Base-by-base conservation (phyloP, 2,329 filamentous ascomycete genomes). In the Huntiella decipiens region DNA sequence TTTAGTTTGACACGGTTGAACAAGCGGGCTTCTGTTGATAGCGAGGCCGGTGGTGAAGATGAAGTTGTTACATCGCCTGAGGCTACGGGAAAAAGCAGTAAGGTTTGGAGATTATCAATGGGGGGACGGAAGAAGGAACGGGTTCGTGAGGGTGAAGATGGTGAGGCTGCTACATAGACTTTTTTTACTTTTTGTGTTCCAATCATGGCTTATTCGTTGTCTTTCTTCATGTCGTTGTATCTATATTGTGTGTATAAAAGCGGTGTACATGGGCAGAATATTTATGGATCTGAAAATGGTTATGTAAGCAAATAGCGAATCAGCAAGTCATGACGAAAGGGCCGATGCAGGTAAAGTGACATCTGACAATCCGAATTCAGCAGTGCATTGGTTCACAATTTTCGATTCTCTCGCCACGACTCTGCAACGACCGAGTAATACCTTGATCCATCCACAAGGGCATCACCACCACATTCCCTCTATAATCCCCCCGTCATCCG, bases 111-210 rank as follows among this genome's bases (percentile, higher is more conserved):
- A 52, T 73, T 73, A 56, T 67, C 70, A 38, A 73, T 73, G 56
- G 74, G 73, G 60, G 75, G 74, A 62, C 74, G 71, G 58, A 68
- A 65, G 51, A 68, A 65, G 51, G 71, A 67, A 53, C 69, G 73
- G 38, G 35, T 37, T 36, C 19, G n/a, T 15, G 48, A 50, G 19
- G 56, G 62, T 46, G 58, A 61, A 13, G 55, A 57, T 5, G 52
- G 52, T 22, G 33, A 38, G 33, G 38, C 28, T 11, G 15, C 28
- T 34, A 31, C 28, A 32, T 43, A 43, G 31, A 13, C 4, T 16
- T 32, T 10, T n/a, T n/a, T 12, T 43, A n/a, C 31, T 31, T 43
- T 39, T 39, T 39, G n/a, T 39, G 16, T 39, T 22, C 4, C 37
- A 22, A 17, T 39, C 22, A 12, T 39, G 15, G 37, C 11, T 15